Conservation (phyloP, 2,329 filamentous ascomycete species). For the Fusarium musae region DNA sequence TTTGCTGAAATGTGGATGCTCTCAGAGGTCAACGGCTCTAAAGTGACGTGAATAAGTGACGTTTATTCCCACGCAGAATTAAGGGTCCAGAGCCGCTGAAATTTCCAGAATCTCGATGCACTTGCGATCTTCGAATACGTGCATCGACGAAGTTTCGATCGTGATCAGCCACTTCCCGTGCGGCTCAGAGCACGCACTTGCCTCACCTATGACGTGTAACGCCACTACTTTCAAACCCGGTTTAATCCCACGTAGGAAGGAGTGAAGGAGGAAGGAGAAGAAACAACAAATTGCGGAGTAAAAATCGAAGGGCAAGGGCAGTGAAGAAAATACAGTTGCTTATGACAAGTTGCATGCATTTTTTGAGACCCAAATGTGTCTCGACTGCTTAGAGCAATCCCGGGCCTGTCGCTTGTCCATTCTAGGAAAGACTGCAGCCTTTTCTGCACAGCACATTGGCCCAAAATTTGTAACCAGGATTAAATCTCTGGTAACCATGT, state of each 20-base stretch:
- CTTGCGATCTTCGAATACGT: slow-evolving; percentile 12
- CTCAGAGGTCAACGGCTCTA: slow-evolving; percentile 14
- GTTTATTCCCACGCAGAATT: slow-evolving; percentile 20
- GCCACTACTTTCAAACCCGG: slow-evolving; percentile 30
- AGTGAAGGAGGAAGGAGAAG: neutral
- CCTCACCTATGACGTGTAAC: slow-evolving; percentile 31
- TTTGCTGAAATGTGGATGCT: slow-evolving; percentile 35
- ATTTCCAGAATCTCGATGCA: slow-evolving; percentile 34
- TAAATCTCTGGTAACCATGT: slow-evolving; percentile 33
- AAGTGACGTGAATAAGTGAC: slow-evolving; percentile 29
- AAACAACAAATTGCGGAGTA: slow-evolving; percentile 14
- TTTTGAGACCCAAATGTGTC: slow-evolving; percentile 11
- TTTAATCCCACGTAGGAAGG: slow-evolving; percentile 25
- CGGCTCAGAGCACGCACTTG: slow-evolving; percentile 20
- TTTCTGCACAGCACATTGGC: slow-evolving; percentile 3
- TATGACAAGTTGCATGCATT: slow-evolving; percentile 7
- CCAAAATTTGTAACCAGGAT: slow-evolving; percentile 6
- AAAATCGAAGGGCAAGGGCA: neutral
- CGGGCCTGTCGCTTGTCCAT: slow-evolving; percentile 14
- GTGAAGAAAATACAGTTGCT: slow-evolving; percentile 5
- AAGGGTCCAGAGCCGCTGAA: slow-evolving; percentile 5
- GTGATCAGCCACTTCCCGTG: slow-evolving; percentile 25
- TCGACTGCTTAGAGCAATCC: slow-evolving; percentile 8
- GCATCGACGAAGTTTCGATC: slow-evolving; percentile 5
- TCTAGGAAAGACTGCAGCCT: slow-evolving; percentile 11